Evolutionary conservation across 805 yeast species (phyloP), one percentile per base, ranked within the genome.

Genomic region (Metschnikowia vanudenii): DNA sequence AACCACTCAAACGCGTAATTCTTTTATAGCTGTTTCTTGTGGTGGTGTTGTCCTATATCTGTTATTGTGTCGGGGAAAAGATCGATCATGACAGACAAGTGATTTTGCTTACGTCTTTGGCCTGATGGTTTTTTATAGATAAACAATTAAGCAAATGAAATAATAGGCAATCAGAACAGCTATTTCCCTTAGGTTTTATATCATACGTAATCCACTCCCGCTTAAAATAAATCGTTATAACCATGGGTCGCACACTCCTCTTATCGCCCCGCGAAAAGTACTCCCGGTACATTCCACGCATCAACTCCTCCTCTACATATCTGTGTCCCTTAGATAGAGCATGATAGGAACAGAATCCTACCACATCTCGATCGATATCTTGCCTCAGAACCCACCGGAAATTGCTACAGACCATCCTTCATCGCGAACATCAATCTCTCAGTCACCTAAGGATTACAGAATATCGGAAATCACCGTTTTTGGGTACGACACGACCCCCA

Each of bases 271-370:
- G 33, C 33, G 33, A 30, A 13, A 13, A 14, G n/a, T 12, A 11
- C 32, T 6, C 33, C 17, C 17, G 4, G n/a, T 14, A 13, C 33
- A 30, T 30, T 13, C 36, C 11, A 7, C 22, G 13, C 22, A 18
- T n/a, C 20, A 33, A 18, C 16, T 8, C 22, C 5, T 33, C 36
- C 22, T 20, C 22, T 31, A n/a, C 18, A 6, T 13, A 3, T 31
- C 16, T 32, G 17, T 4, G 10, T 36, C 35, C 17, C 29, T 18
- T 20, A 30, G 36, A 22, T 16, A 24, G 42, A 43, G 32, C 42
- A 70, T 70, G 75, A 63, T 67, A 59, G 74, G 75, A 37, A 69
- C 74, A 6, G 75, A 70, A 38, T 59, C 65, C 53, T 72, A 72
- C 58, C 71, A 63, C 39, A 61, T 72, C 34, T 49, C 59, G 37